Evolutionary conservation across 208 protist species (phyloP).

Genomic region (Wallacemonas sp.): DNA sequence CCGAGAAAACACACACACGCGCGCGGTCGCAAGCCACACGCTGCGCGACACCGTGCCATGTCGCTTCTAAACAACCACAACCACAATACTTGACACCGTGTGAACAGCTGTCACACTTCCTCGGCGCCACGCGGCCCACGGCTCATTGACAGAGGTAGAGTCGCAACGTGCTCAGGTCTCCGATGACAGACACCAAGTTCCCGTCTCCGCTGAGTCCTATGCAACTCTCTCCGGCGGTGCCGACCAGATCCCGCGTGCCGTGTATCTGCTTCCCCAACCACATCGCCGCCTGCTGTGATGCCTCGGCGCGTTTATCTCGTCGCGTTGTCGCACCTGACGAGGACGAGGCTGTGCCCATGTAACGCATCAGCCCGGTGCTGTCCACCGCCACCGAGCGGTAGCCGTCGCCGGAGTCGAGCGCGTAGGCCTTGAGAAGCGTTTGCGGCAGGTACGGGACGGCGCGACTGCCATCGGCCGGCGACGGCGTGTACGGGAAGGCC

Average conservation of each 20-base stretch:
- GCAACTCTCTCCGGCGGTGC: constrained; percentile 31
- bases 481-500: constrained; percentile 4
- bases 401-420: neutral
- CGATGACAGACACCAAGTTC: constrained; percentile 42
- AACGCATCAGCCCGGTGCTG: neutral
- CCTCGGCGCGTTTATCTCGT: constrained; percentile 17
- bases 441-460: constrained; percentile 3
- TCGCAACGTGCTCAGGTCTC: constrained; percentile 29
- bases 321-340: neutral
- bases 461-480: neutral
- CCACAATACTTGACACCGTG: too few relatives aligned
- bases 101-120: too few relatives aligned
- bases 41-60: neutral
- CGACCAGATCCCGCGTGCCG: constrained; percentile 14
- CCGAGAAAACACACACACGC: too few relatives aligned
- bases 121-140: too few relatives aligned
- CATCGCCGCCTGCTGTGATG: constrained; percentile 10
- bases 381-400: neutral
- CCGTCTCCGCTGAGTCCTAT: constrained; percentile 46
- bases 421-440: constrained; percentile 5
- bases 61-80: neutral
- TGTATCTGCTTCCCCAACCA: neutral
- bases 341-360: neutral
- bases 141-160: constrained; percentile 34
- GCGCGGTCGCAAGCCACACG: too few relatives aligned